A percentile compares a stretch with the other conserved stretches of the same genome.
phyloP scores from a whole-genome alignment of 331 rosid species.

The Cucumis variabilis region DNA sequence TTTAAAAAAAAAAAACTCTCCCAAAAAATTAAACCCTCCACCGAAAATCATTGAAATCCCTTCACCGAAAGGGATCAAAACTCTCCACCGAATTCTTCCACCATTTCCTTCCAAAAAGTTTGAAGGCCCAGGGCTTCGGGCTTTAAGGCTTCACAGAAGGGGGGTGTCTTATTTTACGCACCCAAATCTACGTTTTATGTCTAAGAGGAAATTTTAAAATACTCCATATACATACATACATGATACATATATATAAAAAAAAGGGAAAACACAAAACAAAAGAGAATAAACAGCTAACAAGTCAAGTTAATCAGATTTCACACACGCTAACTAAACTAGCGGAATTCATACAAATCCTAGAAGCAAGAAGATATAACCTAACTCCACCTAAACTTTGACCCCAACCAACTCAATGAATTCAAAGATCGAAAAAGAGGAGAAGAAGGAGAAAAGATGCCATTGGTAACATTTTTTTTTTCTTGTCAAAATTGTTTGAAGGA shows the following conservation, averaged over 20 bases:
- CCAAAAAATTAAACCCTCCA: no score
- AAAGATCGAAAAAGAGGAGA: background rate
- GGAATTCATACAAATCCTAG: background rate
- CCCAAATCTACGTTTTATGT: no score
- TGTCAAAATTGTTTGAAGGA: slow-evolving; percentile 8
- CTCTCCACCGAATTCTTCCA: no score
- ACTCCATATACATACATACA: no score
- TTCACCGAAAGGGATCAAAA: no score
- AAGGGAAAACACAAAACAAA: background rate
- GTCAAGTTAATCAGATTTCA: background rate
- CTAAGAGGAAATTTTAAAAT: no score
- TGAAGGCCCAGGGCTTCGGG: no score
- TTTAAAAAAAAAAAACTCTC: no score
- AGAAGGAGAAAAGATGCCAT: background rate
- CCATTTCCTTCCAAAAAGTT: no score
- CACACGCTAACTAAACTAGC: background rate
- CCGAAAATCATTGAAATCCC: no score
- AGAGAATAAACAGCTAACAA: background rate
- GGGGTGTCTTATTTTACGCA: no score
- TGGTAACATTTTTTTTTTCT: background rate
- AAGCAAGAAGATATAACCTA: background rate
- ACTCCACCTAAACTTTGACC: background rate
- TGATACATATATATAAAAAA: background rate
- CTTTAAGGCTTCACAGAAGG: no score
- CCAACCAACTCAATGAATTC: background rate